These are phyloP conservation scores for Myriosclerotinia duriaeana DNA, from an alignment of 2,329 filamentous ascomycete genomes.

Conservation along the genomic window DNA sequence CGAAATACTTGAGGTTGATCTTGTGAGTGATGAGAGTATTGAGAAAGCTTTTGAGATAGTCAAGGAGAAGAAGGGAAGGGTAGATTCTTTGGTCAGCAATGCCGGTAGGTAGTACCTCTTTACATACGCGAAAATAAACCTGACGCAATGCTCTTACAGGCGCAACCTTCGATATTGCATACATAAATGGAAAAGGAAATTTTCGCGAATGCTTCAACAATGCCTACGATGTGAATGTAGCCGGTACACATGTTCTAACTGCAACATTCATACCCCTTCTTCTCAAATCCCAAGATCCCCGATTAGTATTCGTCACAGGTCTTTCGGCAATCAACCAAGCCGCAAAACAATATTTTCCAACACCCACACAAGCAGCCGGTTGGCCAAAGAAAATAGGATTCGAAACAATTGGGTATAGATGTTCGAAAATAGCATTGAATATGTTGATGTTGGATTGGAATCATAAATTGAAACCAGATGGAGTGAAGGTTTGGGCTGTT, in stretches of 20 bases:
- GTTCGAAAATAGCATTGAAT: slow-evolving; percentile 48
- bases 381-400: slow-evolving; percentile 45
- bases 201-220: slow-evolving; percentile 35
- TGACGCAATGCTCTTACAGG: slow-evolving; percentile 24
- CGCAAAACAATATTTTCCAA: slow-evolving; percentile 34
- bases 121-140: background rate
- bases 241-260: slow-evolving; percentile 38
- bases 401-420: slow-evolving; percentile 43
- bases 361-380: slow-evolving; percentile 38
- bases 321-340: slow-evolving; percentile 41
- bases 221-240: slow-evolving; percentile 41
- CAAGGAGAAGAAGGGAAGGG: slow-evolving; percentile 23
- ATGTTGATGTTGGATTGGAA: slow-evolving; percentile 52
- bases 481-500: slow-evolving; percentile 51
- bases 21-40: slow-evolving; percentile 33
- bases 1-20: slow-evolving; percentile 30
- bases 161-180: slow-evolving; percentile 39
- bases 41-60: slow-evolving; percentile 30
- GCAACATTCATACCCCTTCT: slow-evolving; percentile 41
- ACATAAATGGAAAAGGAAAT: slow-evolving; percentile 35
- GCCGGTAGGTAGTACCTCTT: slow-evolving; percentile 27
- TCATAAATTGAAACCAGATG: slow-evolving; percentile 48
- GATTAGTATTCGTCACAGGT: slow-evolving; percentile 49
- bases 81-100: slow-evolving; percentile 34
- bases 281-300: slow-evolving; percentile 46